These are phyloP conservation scores for Linderniella brevidens DNA, from an alignment of 257 asterid genomes.

Conservation along the genomic window DNA sequence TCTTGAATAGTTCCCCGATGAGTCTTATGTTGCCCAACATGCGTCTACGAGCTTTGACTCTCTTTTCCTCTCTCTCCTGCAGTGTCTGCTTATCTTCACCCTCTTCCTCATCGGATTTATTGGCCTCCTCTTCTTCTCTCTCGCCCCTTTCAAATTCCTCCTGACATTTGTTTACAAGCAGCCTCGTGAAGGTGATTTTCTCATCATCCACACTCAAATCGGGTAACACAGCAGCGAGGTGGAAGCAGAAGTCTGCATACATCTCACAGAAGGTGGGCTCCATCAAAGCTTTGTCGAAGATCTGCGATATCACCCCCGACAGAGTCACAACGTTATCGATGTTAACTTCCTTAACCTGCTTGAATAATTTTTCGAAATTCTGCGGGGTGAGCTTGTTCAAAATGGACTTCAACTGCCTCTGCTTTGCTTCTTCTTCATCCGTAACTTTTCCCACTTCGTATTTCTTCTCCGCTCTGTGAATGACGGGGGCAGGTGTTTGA, in stretches of 20 bases:
- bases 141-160: constrained; percentile 92
- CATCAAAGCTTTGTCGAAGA: constrained; percentile 86
- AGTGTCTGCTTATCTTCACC: constrained; percentile 41
- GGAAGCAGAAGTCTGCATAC: constrained; percentile 85
- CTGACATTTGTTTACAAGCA: constrained; percentile 80
- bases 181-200: constrained; percentile 72
- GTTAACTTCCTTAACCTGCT: constrained; percentile 76
- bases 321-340: constrained; percentile 58
- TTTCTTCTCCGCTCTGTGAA: constrained; percentile 82
- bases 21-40: constrained; percentile 90
- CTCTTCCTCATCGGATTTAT: constrained; percentile 68
- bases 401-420: constrained; percentile 70
- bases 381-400: constrained; percentile 96
- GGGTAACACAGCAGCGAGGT: constrained; percentile 67
- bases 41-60: constrained; percentile 51
- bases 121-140: constrained; percentile 84
- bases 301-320: constrained; percentile 79
- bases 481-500: constrained; percentile 41
- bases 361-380: constrained; percentile 72
- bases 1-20: constrained; percentile 86
- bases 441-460: constrained; percentile 73
- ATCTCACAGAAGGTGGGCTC: constrained; percentile 97
- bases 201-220: constrained; percentile 53
- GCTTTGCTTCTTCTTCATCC: constrained; percentile 80
- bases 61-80: constrained; percentile 84